These are phyloP conservation scores for Melocanna baccifera DNA, from an alignment of 176 grass and related monocot species.

Conservation along the genomic window DNA sequence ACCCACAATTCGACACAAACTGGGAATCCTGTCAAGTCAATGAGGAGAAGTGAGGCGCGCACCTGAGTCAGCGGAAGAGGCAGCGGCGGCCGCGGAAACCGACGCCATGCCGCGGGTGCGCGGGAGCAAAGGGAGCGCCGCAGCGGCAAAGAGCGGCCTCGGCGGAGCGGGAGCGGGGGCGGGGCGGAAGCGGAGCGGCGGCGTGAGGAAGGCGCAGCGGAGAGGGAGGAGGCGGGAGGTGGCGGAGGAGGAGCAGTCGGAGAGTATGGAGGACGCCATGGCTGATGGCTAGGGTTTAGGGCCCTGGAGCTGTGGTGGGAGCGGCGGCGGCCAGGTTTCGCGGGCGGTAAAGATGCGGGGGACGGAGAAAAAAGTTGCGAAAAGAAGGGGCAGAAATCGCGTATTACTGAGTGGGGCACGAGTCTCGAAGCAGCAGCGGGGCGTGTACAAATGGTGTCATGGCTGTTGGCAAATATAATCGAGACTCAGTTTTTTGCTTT, in stretches of 20 bases:
- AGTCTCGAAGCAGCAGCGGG: background rate
- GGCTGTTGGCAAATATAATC: too few species aligned
- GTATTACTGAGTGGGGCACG: background rate
- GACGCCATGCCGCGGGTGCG: conserved; percentile 26
- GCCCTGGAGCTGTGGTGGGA: background rate
- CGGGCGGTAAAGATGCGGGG: background rate
- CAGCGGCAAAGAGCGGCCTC: conserved; percentile 8
- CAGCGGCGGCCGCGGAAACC: background rate
- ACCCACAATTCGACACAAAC: background rate
- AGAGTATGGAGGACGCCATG: conserved; percentile 57
- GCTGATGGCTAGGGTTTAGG: background rate
- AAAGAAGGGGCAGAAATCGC: background rate
- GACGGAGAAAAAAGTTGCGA: background rate
- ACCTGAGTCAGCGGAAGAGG: conserved; percentile 37
- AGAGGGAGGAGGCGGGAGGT: conserved; percentile 48
- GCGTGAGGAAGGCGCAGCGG: conserved; percentile 29
- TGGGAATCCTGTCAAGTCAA: background rate
- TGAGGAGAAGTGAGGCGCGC: background rate
- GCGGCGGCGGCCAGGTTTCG: conserved; percentile 4
- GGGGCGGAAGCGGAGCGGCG: conserved; percentile 31
- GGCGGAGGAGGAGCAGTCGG: conserved; percentile 51
- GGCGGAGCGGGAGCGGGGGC: background rate
- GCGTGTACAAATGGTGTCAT: too few species aligned
- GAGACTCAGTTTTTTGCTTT: too few species aligned
- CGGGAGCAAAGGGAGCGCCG: conserved; percentile 7